These are phyloP conservation scores for Mortierella sp. DNA, from an alignment of 371 early-diverging fungal species.

Conservation along the genomic window DNA sequence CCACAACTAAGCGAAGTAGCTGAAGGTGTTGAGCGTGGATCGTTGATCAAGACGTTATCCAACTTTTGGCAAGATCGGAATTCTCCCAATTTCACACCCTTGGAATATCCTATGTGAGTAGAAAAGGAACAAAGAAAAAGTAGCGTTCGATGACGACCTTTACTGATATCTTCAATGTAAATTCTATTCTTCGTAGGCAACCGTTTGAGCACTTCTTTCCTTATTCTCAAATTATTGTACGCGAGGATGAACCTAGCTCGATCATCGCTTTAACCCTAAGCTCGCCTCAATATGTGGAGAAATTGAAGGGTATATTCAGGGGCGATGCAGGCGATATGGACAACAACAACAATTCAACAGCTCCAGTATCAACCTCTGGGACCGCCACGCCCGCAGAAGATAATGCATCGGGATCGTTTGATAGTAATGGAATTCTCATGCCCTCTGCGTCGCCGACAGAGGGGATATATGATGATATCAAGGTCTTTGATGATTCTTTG, in stretches of 20 bases:
- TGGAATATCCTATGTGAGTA: conserved; percentile 83
- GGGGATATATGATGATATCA: conserved; percentile 56
- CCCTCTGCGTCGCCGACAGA: conserved; percentile 21
- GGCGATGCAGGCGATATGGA: conserved; percentile 26
- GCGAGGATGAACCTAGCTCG: conserved; percentile 95
- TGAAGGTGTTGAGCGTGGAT: conserved; percentile 59
- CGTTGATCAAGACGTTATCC: conserved; percentile 83
- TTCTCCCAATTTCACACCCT: conserved; percentile 71
- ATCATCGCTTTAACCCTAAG: conserved; percentile 89
- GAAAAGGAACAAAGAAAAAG: neutral
- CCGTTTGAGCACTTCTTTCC: conserved; percentile 89
- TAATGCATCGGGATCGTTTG: conserved; percentile 11
- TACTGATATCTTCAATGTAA: neutral
- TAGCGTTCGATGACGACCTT: too few species aligned
- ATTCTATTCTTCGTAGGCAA: conserved; percentile 53
- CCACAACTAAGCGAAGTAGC: conserved; percentile 51
- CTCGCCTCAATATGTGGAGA: conserved; percentile 48
- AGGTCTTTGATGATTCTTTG: conserved; percentile 71
- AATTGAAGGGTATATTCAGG: conserved; percentile 40
- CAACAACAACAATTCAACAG: conserved; percentile 23
- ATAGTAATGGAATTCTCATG: conserved; percentile 13
- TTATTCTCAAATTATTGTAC: conserved; percentile 85
- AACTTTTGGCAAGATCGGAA: conserved; percentile 79
- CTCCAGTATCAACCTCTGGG: conserved; percentile 56
- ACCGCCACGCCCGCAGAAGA: conserved; percentile 45